Evolutionary conservation across 441 rosid species (phyloP), one percentile per base, ranked within the genome.

Genomic region (Iberis amara): DNA sequence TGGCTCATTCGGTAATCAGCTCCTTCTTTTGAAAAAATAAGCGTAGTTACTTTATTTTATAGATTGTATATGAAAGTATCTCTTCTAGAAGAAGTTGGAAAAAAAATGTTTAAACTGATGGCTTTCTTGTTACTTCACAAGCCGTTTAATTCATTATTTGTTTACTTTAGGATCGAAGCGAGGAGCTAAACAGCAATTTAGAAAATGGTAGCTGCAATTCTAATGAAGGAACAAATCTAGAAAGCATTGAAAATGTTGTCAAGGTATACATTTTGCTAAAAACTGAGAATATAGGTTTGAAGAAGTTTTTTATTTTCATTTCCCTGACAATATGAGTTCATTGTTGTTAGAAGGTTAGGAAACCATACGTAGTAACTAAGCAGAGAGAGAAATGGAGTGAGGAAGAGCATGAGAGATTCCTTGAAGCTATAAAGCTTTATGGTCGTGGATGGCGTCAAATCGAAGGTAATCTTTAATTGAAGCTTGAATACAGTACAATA

Each of bases 321-420:
- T 18, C 3, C 2, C 21, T 18, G 21, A 18, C 21, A 18, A 1
- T 18, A n/a, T 18, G 1, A 27, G 32, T 46, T 27, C 7, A 14
- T 31, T 26, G 38, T 11, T 6, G 41, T 43, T 47, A 55, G 6
- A 47, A 89, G 97, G 74, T 47, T 40, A 70, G 97, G 59, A 82
- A 86, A 67, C 96, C 97, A 0, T 89, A 89, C 54, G 82, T 77
- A 3, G 86, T 86, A 15, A 75, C 87, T 0, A 89, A 89, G 50
- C 96, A 84, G 59, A 79, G 97, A 62, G 96, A 89, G 43, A 80
- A 85, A 64, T 89, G 94, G 97, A 84, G 86, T 0, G 89, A 84
- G 48, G 88, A 73, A 64, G 92, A 90, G 76, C 96, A 82, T 59
- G 81, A 74, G 44, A 84, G 72, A 72, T 89, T 89, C 62, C 83